These are phyloP conservation scores for Crithidia mellificae DNA, from an alignment of 208 protist species.

Conservation along the genomic window DNA sequence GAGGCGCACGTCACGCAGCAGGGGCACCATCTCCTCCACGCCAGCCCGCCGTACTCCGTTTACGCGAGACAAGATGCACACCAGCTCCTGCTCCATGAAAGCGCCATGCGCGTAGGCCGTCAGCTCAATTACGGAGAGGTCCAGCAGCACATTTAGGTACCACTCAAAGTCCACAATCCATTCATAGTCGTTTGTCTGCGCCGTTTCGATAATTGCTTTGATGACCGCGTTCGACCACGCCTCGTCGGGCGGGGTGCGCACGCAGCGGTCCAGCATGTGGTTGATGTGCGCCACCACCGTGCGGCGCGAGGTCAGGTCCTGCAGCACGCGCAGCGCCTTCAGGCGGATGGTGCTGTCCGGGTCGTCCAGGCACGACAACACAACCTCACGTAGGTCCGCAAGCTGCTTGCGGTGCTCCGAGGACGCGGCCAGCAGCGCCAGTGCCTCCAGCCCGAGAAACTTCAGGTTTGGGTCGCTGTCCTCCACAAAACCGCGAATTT, in stretches of 20 bases:
- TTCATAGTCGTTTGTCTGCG: conserved; percentile 82
- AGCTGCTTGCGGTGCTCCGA: conserved; percentile 92
- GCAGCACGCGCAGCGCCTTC: conserved; percentile 93
- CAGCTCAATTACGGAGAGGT: conserved; percentile 80
- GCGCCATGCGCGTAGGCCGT: conserved; percentile 73
- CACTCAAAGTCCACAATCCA: conserved; percentile 97
- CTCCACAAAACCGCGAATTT: conserved; percentile 95
- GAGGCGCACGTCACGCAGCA: conserved; percentile 54
- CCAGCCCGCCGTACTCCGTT: conserved; percentile 82
- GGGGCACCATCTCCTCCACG: conserved; percentile 59
- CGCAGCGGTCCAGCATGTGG: conserved; percentile 69
- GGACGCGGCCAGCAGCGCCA: conserved; percentile 87
- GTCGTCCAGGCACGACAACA: conserved; percentile 95
- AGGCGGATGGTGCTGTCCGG: conserved; percentile 95
- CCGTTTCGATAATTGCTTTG: conserved; percentile 79
- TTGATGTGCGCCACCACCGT: conserved; percentile 88
- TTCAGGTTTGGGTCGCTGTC: conserved; percentile 98
- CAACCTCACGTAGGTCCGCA: conserved; percentile 85
- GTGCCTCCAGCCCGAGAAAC: conserved; percentile 96
- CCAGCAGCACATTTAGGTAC: conserved; percentile 95
- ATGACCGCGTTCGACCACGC: conserved; percentile 94
- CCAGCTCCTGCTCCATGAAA: conserved; percentile 90
- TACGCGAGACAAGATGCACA: conserved; percentile 94
- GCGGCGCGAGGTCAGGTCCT: conserved; percentile 91
- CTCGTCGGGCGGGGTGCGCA: conserved; percentile 70